A percentile compares a stretch with the other conserved stretches of the same genome.
Conservation (phyloP, 805 yeast genomes). For the Candida peoriensis region DNA sequence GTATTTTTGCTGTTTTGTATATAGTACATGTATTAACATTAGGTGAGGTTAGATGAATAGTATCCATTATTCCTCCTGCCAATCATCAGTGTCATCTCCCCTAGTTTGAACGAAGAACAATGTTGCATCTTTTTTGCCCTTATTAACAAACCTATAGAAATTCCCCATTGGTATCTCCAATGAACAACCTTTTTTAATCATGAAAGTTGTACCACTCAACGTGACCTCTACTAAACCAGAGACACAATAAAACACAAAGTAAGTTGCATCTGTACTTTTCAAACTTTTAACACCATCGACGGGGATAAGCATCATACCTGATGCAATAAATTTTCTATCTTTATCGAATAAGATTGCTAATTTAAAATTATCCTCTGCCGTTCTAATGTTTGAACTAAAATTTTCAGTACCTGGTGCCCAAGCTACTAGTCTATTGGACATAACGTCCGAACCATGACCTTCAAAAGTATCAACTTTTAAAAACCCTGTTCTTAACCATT, state of each 20-base stretch:
- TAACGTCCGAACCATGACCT: conserved; percentile 43
- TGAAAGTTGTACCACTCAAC: conserved; percentile 51
- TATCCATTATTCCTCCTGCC: too few relatives aligned
- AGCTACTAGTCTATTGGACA: conserved; percentile 47
- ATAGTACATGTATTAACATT: too few relatives aligned
- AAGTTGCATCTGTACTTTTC: conserved; percentile 54
- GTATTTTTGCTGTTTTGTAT: too few relatives aligned
- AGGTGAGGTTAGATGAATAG: too few relatives aligned
- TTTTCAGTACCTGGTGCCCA: conserved; percentile 57
- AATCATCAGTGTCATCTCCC: conserved; percentile 22
- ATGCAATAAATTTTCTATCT: conserved; percentile 60
- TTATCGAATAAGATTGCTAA: conserved; percentile 62
- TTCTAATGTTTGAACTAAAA: conserved; percentile 34
- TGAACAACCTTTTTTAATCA: conserved; percentile 67
- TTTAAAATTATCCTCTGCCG: conserved; percentile 48
- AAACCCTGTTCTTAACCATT: conserved; percentile 43
- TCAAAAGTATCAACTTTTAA: conserved; percentile 45
- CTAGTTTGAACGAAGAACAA: conserved; percentile 72
- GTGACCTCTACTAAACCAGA: conserved; percentile 68
- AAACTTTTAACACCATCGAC: conserved; percentile 53
- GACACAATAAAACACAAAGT: conserved; percentile 71
- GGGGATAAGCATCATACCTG: conserved; percentile 69
- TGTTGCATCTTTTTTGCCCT: conserved; percentile 51
- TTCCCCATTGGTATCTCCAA: conserved; percentile 80
- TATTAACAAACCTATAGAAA: conserved; percentile 62